These are phyloP conservation scores for Apiospora malaysiana DNA, from an alignment of 2,329 filamentous ascomycete species.

Conservation along the genomic window DNA sequence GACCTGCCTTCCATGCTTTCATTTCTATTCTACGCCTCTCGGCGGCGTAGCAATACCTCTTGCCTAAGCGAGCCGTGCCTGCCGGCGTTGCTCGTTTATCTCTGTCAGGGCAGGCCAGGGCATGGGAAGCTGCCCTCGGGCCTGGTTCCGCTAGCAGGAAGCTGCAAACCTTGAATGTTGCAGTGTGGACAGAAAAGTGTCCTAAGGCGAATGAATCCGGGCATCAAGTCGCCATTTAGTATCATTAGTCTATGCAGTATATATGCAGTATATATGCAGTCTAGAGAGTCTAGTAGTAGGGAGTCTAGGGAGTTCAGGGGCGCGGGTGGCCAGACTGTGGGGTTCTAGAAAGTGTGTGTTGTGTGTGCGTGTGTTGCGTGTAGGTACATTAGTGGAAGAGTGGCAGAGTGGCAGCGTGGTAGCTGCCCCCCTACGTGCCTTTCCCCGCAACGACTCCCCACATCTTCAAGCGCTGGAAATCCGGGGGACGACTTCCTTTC, in stretches of 20 bases:
- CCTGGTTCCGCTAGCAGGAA: background rate
- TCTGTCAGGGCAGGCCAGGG: background rate
- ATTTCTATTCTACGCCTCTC: background rate
- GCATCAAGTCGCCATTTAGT: background rate
- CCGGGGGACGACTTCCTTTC: conserved; percentile 8
- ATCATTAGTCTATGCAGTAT: background rate
- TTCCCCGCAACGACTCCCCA: conserved; percentile 20
- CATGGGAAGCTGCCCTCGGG: background rate
- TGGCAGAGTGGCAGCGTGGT: background rate
- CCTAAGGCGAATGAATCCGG: background rate
- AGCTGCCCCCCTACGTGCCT: background rate
- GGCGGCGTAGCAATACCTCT: background rate
- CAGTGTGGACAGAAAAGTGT: background rate
- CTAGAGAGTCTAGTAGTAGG: too few relatives aligned
- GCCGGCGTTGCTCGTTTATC: background rate
- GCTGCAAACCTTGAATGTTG: background rate
- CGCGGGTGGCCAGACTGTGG: conserved; percentile 7
- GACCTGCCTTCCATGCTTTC: background rate
- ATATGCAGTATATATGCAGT: background rate
- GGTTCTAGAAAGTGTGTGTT: background rate
- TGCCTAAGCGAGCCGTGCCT: conserved; percentile 4
- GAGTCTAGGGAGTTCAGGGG: background rate
- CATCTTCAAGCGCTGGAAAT: background rate
- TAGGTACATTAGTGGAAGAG: too few relatives aligned
- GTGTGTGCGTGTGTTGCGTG: too few relatives aligned